Evolutionary conservation across 2,329 filamentous ascomycete genomes (phyloP).

Genomic region (Cytospora leucostoma): DNA sequence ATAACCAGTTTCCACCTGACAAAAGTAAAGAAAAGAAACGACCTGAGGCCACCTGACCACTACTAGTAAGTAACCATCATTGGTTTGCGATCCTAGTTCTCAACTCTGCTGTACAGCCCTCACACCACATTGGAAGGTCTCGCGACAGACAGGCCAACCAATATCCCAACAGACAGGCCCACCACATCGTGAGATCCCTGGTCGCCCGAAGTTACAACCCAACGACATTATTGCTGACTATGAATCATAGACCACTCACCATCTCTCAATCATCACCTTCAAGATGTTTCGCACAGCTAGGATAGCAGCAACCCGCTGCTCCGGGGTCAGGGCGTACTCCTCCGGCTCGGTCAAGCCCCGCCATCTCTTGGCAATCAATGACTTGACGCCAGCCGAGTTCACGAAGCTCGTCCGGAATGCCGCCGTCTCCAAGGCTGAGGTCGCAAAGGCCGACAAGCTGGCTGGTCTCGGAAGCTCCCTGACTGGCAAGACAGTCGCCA

Average conservation of each 20-base stretch:
- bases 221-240: neutral
- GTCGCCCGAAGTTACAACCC: neutral
- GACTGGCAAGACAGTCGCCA: conserved; percentile 78
- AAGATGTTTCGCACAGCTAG: conserved; percentile 32
- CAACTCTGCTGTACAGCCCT: neutral
- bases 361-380: conserved; percentile 88
- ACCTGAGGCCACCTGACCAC: neutral
- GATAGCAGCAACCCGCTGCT: conserved; percentile 32
- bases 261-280: neutral
- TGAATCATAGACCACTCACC: neutral
- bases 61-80: neutral
- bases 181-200: neutral
- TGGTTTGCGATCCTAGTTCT: neutral
- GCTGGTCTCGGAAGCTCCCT: conserved; percentile 62
- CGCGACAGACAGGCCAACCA: too few relatives aligned
- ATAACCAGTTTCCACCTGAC: neutral
- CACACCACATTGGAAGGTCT: neutral
- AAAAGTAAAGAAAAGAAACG: neutral
- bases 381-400: conserved; percentile 79
- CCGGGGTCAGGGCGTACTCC: conserved; percentile 49
- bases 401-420: conserved; percentile 82
- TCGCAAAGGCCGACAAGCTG: conserved; percentile 70
- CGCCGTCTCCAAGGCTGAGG: conserved; percentile 69
- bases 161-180: neutral
- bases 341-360: conserved; percentile 54